Base-by-base conservation (phyloP, 495 filamentous ascomycete species). In the Hamigera avellanea region DNA sequence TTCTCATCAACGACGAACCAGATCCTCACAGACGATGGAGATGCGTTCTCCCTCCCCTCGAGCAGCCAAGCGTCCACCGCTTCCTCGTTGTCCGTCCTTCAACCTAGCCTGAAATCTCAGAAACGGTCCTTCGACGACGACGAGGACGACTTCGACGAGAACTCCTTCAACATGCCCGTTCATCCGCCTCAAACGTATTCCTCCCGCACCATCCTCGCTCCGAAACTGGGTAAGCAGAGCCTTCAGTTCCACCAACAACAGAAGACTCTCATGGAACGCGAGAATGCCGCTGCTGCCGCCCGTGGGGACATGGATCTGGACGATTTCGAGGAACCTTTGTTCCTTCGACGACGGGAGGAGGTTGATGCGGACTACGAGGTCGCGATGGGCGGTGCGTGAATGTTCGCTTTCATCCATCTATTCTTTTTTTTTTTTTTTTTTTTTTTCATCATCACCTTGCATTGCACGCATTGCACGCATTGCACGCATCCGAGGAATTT, bases 41-140 rank as follows among this genome's bases (percentile, higher is more conserved):
- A 69, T 18, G 48, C 56, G 0, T 59, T 53, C 33, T 66, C 66
- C 9, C 52, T 66, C 19, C 59, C 64, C 2, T 41, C 61, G 0
- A 68, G 64, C 41, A 68, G 66, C 37, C 67, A 70, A 45, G 59
- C 64, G 21, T 68, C 64, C 2, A 37, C 37, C 19, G 14, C 37
- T 15, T 61, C 63, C 1, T 39, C 36, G 1, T 49, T 48, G 1
- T 40, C 31, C 12, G n/a, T n/a, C n/a, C n/a, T n/a, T n/a, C n/a
- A n/a, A n/a, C 28, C 45, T 14, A 18, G 23, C 28, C n/a, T 19
- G 0, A 19, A 37, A 21, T 43, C 44, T 9, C 39, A 42, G n/a
- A 54, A 54, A 37, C 48, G 50, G 1, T 21, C 48, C 8, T 48
- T 29, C 10, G 45, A 46, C 16, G 39, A 46, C 1, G 47, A 48